phyloP scores from a whole-genome alignment of 2,329 filamentous ascomycete species.

The Cytospora schulzeri region DNA sequence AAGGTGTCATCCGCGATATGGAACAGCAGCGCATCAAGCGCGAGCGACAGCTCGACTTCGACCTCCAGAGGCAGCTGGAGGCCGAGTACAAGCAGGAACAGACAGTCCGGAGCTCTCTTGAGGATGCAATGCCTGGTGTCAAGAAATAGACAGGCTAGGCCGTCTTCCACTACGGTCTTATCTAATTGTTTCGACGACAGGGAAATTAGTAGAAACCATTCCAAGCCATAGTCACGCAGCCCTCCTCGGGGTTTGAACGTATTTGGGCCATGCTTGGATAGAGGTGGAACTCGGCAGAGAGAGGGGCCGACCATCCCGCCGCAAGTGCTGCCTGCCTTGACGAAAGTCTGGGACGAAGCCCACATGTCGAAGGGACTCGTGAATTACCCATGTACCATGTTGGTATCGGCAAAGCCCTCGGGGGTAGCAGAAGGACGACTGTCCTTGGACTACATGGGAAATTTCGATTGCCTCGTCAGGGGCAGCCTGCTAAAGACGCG shows the following conservation, averaged over 20 bases:
- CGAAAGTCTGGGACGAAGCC: neutral
- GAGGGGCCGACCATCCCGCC: neutral
- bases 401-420: neutral
- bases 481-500: neutral
- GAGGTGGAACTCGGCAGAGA: neutral
- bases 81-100: slow-evolving; percentile 89
- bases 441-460: neutral
- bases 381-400: neutral
- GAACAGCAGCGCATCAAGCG: slow-evolving; percentile 89
- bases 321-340: neutral
- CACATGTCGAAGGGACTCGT: neutral
- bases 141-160: neutral
- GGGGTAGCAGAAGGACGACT: neutral
- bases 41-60: slow-evolving; percentile 92
- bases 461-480: neutral
- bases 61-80: slow-evolving; percentile 83
- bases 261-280: neutral
- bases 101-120: slow-evolving; percentile 61
- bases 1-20: slow-evolving; percentile 90
- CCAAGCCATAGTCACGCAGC: neutral
- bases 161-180: too few relatives aligned
- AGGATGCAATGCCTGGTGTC: neutral
- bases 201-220: too few relatives aligned
- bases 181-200: neutral
- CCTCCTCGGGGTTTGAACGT: neutral